Percentiles rank a stretch among this genome's conserved stretches.
phyloP scores from a whole-genome alignment of 1,139 yeast genomes.

The Hemisphaericaspora xylofermentans region DNA sequence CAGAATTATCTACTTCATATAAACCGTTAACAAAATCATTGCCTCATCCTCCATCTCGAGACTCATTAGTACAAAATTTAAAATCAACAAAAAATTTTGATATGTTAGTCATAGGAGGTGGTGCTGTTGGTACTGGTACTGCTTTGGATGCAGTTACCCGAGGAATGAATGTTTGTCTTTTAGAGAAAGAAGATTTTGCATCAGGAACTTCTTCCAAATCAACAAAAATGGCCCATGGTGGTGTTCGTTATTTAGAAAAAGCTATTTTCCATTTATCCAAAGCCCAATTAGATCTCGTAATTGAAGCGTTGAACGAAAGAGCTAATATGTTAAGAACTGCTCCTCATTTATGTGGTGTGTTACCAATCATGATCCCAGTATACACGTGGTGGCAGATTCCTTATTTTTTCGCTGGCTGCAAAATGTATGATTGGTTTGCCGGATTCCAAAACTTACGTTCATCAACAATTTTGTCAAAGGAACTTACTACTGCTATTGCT shows the following conservation, averaged over 20 bases:
- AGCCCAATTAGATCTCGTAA: slow-evolving; percentile 87
- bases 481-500: slow-evolving; percentile 70
- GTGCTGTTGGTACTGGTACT: slow-evolving; percentile 93
- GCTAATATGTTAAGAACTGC: slow-evolving; percentile 88
- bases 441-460: slow-evolving; percentile 82
- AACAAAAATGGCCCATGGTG: slow-evolving; percentile 98
- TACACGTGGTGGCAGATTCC: slow-evolving; percentile 97
- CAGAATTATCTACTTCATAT: slow-evolving; percentile 31
- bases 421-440: slow-evolving; percentile 90
- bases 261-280: slow-evolving; percentile 90
- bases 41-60: slow-evolving; percentile 39
- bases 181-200: slow-evolving; percentile 88
- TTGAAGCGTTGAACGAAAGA: slow-evolving; percentile 92
- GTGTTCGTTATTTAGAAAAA: slow-evolving; percentile 92
- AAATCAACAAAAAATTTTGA: slow-evolving; percentile 59
- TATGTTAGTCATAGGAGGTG: slow-evolving; percentile 87
- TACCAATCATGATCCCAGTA: slow-evolving; percentile 94
- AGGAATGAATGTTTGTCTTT: slow-evolving; percentile 83
- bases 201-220: slow-evolving; percentile 91
- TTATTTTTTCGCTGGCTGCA: slow-evolving; percentile 88
- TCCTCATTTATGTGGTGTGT: slow-evolving; percentile 82
- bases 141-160: slow-evolving; percentile 91
- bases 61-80: slow-evolving; percentile 32
- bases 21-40: slow-evolving; percentile 37
- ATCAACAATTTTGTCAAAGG: slow-evolving; percentile 70